Evolutionary conservation across 2,329 filamentous ascomycete genomes (phyloP).

Genomic region (Fusarium praegraminearum): DNA sequence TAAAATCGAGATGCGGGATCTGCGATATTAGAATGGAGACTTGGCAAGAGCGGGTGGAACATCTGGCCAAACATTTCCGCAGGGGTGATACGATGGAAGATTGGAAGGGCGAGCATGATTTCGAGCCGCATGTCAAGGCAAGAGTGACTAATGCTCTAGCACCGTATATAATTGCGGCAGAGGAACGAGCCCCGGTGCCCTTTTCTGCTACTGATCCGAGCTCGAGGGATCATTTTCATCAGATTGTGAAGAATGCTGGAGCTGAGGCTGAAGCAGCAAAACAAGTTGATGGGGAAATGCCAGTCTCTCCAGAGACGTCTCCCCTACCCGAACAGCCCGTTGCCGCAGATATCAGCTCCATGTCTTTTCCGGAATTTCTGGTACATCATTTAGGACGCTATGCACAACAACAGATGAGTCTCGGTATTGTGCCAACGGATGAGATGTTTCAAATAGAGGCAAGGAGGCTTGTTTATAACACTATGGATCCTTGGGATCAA

Average conservation of each 20-base stretch:
- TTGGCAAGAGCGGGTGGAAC: constrained; percentile 48
- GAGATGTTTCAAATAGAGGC: constrained; percentile 48
- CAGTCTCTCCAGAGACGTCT: neutral
- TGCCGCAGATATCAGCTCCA: neutral
- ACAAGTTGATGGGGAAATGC: accelerated
- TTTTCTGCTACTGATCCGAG: constrained; percentile 47
- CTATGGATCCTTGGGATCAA: constrained; percentile 44
- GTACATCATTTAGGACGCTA: constrained; percentile 39
- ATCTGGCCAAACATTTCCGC: constrained; percentile 48
- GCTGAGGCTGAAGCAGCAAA: neutral
- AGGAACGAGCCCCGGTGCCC: constrained; percentile 40
- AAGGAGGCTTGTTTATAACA: constrained; percentile 44
- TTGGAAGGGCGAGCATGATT: constrained; percentile 48
- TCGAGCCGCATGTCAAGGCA: constrained; percentile 41
- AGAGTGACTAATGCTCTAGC: constrained; percentile 44
- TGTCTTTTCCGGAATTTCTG: constrained; percentile 36
- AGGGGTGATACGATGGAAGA: constrained; percentile 47
- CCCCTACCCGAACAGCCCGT: neutral
- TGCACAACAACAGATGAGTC: constrained; percentile 40
- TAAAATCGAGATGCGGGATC: constrained; percentile 50
- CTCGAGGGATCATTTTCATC: constrained; percentile 40
- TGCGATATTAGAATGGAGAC: constrained; percentile 43
- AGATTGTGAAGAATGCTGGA: constrained; percentile 25
- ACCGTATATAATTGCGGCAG: constrained; percentile 45
- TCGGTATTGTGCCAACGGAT: constrained; percentile 42